Evolutionary conservation across 306 rosid genomes (phyloP), one percentile per base, ranked within the genome.

Genomic region (Nissolia schottii): DNA sequence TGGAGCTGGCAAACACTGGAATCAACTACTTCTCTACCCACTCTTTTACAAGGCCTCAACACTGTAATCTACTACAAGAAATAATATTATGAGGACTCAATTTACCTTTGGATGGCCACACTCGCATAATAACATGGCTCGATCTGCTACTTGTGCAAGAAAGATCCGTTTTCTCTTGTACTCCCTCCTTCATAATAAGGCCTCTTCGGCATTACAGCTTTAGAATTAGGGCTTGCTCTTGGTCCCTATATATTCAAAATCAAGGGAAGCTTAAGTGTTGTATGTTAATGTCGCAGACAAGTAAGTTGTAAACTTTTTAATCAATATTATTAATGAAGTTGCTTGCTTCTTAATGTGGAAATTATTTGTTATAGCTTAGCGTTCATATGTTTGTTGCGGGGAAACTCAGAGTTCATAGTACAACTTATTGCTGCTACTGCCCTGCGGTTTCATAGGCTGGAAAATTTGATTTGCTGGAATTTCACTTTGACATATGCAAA

Each of bases 81-180:
- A n/a, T n/a, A n/a, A n/a, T n/a, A n/a, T n/a, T n/a, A n/a, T n/a
- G n/a, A n/a, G n/a, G n/a, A n/a, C n/a, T n/a, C n/a, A n/a, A n/a
- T n/a, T n/a, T n/a, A n/a, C n/a, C n/a, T n/a, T n/a, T n/a, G n/a
- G n/a, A n/a, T n/a, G n/a, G n/a, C n/a, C n/a, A n/a, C n/a, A n/a
- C n/a, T n/a, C n/a, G n/a, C n/a, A n/a, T n/a, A n/a, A n/a, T n/a
- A n/a, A n/a, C n/a, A n/a, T n/a, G n/a, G n/a, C n/a, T n/a, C n/a
- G n/a, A n/a, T n/a, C n/a, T n/a, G n/a, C n/a, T n/a, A n/a, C n/a
- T 48, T 38, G 51, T 45, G 46, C 74, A 74, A 46, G 13, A 50
- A 31, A 46, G 13, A 50, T 18, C 71, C 86, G 19, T 71, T 69
- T 70, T n/a, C 77, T 76, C 77, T 84, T 15, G 38, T 35, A 38